Percentiles rank a stretch among this genome's conserved stretches.
These are phyloP conservation scores for Penicillium sp. DNA, from an alignment of 2,329 filamentous ascomycete species.

Conservation along the genomic window DNA sequence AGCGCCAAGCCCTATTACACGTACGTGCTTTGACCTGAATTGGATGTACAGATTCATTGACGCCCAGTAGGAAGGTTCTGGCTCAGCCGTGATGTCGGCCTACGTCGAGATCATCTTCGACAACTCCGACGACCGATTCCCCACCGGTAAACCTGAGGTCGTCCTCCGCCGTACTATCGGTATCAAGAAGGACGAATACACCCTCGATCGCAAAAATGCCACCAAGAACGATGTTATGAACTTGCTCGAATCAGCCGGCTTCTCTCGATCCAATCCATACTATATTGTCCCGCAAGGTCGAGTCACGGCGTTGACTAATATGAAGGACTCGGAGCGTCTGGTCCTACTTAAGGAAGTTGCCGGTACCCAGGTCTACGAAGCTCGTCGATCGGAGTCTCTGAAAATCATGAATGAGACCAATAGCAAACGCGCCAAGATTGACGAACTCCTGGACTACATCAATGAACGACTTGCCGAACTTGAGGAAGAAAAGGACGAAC, in stretches of 20 bases:
- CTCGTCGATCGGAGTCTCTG: conserved; percentile 80
- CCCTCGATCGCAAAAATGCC: conserved; percentile 91
- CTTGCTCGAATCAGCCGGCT: conserved; percentile 89
- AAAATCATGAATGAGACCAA: conserved; percentile 98
- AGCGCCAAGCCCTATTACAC: conserved; percentile 92
- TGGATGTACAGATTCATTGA: conserved; percentile 16
- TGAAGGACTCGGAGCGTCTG: conserved; percentile 91
- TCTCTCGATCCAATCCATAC: conserved; percentile 95
- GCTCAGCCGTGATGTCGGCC: conserved; percentile 97
- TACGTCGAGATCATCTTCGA: conserved; percentile 99
- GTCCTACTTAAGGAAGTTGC: conserved; percentile 96
- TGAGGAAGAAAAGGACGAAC: conserved; percentile 95
- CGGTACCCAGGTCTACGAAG: conserved; percentile 94
- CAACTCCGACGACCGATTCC: conserved; percentile 93
- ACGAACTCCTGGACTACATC: conserved; percentile 86
- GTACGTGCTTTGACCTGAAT: conserved; percentile 39
- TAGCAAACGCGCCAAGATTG: conserved; percentile 90
- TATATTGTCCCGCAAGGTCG: conserved; percentile 98
- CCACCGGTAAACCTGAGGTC: conserved; percentile 85
- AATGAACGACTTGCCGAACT: conserved; percentile 83
- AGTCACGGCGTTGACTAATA: conserved; percentile 93
- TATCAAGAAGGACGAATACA: conserved; percentile 97
- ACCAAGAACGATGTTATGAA: conserved; percentile 94
- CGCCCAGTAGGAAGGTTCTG: conserved; percentile 70
- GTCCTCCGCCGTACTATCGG: conserved; percentile 91